Base-by-base conservation (phyloP, 2,329 filamentous ascomycete genomes). In the Cladophialophora carrionii region DNA sequence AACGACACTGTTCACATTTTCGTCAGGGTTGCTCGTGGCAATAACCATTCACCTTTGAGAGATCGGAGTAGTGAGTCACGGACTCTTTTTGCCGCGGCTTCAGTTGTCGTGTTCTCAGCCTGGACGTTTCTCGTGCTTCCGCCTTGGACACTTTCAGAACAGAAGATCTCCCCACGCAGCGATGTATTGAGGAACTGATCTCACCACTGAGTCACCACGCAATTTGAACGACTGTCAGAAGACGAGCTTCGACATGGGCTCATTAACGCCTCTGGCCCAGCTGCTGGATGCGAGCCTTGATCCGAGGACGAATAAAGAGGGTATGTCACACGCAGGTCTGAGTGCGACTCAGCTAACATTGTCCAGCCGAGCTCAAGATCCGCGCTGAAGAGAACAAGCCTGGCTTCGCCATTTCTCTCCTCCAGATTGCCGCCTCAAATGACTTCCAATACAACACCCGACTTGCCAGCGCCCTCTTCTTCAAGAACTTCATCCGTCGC, bases 401-500 rank as follows among this genome's bases (percentile, higher is more conserved):
- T 8, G 89, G 90, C 74, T 99, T 96, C 82, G 96, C 94, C 17
- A 84, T 98, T 58, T 84, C 85, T 62, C 87, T 99, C 61, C 89
- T 99, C 59, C 92, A 94, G 73, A 96, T 98, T 75, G 92, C 96
- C 73, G 91, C 90, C 69, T 87, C 89, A 71, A 86, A 88, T 63
- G 81, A 85, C 49, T 86, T 90, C 69, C 88, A 91, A 48, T 80
- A 84, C 70, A 94, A 91, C 73, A 95, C 91, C 67, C 88, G 95
- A 68, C 87, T 99, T 49, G 87, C 94, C 6, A 91, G 90, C 73
- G 91, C 95, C 31, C 84, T 99, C 66, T 95, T 91, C 81, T 99
- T 99, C 86, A 99, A 99, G 81, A 99, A 99, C 82, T 96, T 96
- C 78, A 92, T 99, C 75, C 90, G 90, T 78, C 87, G 90, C 75